Evolutionary conservation across 495 filamentous ascomycete species (phyloP), one percentile per base, ranked within the genome.

Genomic region (Xanthoparmelia taractica): DNA sequence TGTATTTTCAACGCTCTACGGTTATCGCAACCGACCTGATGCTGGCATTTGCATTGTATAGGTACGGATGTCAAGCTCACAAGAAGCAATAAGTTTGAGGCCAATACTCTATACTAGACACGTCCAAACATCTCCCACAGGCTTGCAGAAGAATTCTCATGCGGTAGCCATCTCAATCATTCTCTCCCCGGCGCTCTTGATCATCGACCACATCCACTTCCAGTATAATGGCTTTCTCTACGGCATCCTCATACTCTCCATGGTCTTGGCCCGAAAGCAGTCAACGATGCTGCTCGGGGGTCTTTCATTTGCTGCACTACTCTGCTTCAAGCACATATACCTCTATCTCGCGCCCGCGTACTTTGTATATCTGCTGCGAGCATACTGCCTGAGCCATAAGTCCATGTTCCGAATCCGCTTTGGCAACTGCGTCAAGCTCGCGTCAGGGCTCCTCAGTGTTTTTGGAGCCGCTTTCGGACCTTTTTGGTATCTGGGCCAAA

Each of bases 171-270:
- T 97, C 43, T 96, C 93, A 0, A 86, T 98, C 58, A 76, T 97
- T 20, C 82, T 97, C 38, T 96, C 92, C 4, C 94, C 94, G 3
- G 94, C 93, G 36, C 82, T 98, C 15, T 79, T 98, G 55, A 96
- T 98, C 69, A 97, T 98, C 73, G 94, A 98, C 70, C 94, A 98
- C 72, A 95, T 98, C 65, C 94, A 98, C 73, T 98, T 98, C 75
- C 94, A 98, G 76, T 97, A 98, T 78, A 98, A 98, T 75, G 94
- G 94, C 58, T 92, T 92, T 75, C 82, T 98, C 71, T 97, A 96
- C 70, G 94, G 94, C 20, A 76, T 97, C 40, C 75, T 98, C 45
- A 82, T 97, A 29, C 76, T 92, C 38, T 97, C 93, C 0, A 78
- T 98, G 34, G 88, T 95, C 0, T 73, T 92, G 61, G 90, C 90